phyloP scores from a whole-genome alignment of 2,329 filamentous ascomycete genomes.

The Aureobasidium sp. region DNA sequence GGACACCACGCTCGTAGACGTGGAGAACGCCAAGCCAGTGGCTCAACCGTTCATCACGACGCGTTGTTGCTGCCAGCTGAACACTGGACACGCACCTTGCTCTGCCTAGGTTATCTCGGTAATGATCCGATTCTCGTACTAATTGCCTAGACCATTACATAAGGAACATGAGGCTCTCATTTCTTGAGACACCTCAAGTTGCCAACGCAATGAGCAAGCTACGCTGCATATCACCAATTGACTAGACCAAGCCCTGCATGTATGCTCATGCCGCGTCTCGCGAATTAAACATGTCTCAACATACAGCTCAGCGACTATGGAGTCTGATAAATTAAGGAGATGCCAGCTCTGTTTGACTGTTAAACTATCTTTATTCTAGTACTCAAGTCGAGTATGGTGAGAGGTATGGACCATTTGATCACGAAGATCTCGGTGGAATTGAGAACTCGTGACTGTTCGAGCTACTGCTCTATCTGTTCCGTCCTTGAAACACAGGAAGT shows the following conservation, averaged over 20 bases:
- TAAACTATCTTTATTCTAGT: background rate
- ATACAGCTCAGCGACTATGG: background rate
- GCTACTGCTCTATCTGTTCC: background rate
- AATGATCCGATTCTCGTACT: too few species aligned
- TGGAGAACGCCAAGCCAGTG: conserved; percentile 2
- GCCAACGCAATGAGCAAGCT: background rate
- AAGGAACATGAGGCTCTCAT: background rate
- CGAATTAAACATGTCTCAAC: background rate
- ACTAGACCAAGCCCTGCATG: background rate
- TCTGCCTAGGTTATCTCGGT: too few species aligned
- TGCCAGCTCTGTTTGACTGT: background rate
- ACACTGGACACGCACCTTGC: background rate
- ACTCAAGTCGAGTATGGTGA: background rate
- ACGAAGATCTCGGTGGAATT: background rate
- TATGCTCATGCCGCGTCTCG: background rate
- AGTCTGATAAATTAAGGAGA: background rate
- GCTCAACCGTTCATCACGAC: conserved; percentile 6
- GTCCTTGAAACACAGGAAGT: background rate
- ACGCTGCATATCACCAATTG: background rate
- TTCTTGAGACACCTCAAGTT: background rate
- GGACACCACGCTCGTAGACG: background rate
- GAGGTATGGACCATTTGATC: background rate
- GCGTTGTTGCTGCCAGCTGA: background rate
- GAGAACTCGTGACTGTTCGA: background rate
- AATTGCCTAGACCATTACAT: background rate